Evolutionary conservation across 2,329 filamentous ascomycete species (phyloP).

Genomic region (Calonectria hongkongensis): DNA sequence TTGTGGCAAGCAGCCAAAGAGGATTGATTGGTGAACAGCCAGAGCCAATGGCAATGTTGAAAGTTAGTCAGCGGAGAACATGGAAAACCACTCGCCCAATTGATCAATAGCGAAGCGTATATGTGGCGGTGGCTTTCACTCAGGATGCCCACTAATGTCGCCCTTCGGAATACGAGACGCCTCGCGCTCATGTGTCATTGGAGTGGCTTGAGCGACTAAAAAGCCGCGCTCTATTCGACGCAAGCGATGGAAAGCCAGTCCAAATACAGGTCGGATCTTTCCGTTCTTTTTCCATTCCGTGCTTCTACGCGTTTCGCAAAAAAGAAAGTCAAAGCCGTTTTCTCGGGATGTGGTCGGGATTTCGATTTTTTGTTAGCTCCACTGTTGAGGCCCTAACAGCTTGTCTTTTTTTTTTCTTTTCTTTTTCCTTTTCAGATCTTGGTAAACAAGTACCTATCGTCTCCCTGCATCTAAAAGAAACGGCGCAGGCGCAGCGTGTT

Average conservation of each 20-base stretch:
- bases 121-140: slow-evolving; percentile 17
- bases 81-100: background rate
- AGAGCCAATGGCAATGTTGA: background rate
- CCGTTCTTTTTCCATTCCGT: background rate
- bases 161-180: background rate
- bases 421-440: background rate
- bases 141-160: background rate
- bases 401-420: too few relatives aligned
- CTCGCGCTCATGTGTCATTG: background rate
- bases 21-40: background rate
- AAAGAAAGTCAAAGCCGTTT: slow-evolving; percentile 5
- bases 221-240: background rate
- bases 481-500: too few relatives aligned
- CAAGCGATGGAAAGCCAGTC: background rate
- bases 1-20: slow-evolving; percentile 1
- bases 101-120: background rate
- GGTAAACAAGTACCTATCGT: background rate
- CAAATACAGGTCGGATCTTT: background rate
- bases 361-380: background rate
- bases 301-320: background rate
- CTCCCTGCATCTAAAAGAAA: too few relatives aligned
- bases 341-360: background rate
- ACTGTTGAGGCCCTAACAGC: background rate
- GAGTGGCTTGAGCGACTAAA: background rate
- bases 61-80: background rate